Base-by-base conservation (phyloP, 345 rosid genomes). In the Ricinus communis region DNA sequence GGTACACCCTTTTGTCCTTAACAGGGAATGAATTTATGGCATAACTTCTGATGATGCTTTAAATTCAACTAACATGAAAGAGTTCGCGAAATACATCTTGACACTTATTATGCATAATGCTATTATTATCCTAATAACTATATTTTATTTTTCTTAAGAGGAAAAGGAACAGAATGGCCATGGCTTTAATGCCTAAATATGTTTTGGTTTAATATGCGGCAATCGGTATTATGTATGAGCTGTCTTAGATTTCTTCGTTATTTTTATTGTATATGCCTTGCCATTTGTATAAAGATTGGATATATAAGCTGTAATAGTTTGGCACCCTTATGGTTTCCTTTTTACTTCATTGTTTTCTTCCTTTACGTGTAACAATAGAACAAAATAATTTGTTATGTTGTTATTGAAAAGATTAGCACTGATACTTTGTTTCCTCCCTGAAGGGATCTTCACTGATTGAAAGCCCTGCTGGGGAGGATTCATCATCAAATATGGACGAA, bases 381-480 rank as follows among this genome's bases (percentile, higher is more conserved):
- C 27, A 28, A 22, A 5, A 10, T 53, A 1, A 28, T 27, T 11
- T 11, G 14, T 46, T 16, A 33, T 59, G 38, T 55, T 50, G 9
- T 22, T 14, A 67, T 2, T 12, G 3, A 68, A 41, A 40, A 41
- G 59, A 21, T n/a, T 28, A 24, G 38, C 14, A 56, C 11, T 36
- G 21, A 12, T 22, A 11, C 38, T 19, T 47, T 70, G 19, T 41
- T 46, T 24, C 22, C 58, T 50, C 71, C 36, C 47, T 74, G 74
- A 68, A 94, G 97, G 97, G 85, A 45, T 78, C 88, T 71, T 88
- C 90, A 49, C 83, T 78, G 31, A 76, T 68, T 5, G 91, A 85
- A 71, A 90, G 97, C 76, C 93, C 81, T 12, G 82, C 80, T 55
- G 91, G 85, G 24, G 97, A 80, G 66, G 96, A 86, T 71, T 85